These are phyloP conservation scores for Beauveria caledonica DNA, from an alignment of 2,329 filamentous ascomycete species.

Conservation along the genomic window DNA sequence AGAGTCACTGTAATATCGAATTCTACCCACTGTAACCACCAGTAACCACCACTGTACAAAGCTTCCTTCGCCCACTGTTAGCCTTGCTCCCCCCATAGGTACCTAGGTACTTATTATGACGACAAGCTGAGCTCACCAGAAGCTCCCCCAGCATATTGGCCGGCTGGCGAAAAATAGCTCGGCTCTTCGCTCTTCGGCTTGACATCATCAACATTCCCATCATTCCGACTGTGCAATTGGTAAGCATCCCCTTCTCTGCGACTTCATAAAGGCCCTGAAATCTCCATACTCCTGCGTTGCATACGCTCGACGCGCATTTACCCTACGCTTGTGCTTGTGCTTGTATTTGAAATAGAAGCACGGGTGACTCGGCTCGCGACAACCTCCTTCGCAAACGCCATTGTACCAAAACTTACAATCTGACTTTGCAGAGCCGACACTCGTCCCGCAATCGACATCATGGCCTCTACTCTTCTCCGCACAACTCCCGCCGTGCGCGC, in stretches of 20 bases:
- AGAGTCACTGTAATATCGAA: too few species aligned
- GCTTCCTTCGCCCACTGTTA: too few species aligned
- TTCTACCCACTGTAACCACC: too few species aligned
- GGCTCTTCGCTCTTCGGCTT: conserved; percentile 8
- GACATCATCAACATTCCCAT: conserved; percentile 7
- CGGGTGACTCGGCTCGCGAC: not conserved
- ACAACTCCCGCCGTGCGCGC: conserved; percentile 59
- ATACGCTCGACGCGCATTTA: not conserved
- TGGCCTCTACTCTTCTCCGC: conserved; percentile 72
- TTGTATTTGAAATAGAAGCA: conserved; percentile 13
- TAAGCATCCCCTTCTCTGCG: conserved; percentile 4
- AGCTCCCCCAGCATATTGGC: not conserved
- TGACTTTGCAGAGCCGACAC: not conserved
- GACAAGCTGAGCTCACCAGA: conserved; percentile 11
- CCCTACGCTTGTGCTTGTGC: not conserved
- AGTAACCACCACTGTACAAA: too few species aligned
- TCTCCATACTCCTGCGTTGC: not conserved
- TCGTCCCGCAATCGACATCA: conserved; percentile 31
- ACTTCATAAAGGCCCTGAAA: not conserved
- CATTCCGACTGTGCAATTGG: conserved; percentile 8
- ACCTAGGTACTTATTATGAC: not conserved
- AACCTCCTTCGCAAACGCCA: not conserved
- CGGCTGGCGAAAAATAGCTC: conserved; percentile 7
- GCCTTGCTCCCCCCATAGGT: too few species aligned
- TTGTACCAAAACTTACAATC: not conserved